Base-by-base conservation (phyloP, 768 basidiomycete genomes). In the Pilatotrama ljubarskyi region DNA sequence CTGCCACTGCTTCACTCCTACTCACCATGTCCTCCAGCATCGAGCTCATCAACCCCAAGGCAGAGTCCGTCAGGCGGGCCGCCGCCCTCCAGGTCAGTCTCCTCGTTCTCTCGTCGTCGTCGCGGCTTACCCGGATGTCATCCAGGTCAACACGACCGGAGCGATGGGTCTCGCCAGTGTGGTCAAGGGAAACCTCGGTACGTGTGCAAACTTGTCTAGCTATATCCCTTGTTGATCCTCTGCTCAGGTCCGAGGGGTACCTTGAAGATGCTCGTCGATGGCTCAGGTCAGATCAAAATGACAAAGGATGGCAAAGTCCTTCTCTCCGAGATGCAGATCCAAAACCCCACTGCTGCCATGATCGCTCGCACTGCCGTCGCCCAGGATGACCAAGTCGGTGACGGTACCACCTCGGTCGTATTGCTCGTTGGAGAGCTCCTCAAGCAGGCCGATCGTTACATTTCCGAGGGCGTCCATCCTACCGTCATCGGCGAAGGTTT, bases 261-360 rank as follows among this genome's bases (percentile, higher is more conserved):
- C 0, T 83, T 98, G 66, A 99, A 99, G 81, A 98, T 99, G 96
- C 87, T 99, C 52, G 97, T 99, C 42, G 97, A 98, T 75, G 97
- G 97, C 57, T 82, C 95, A 14, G 97, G 97, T 10, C 92, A 95
- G 77, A 95, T 99, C 75, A 99, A 98, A 83, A 95, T 99, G 92
- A 98, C 97, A 64, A 99, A 98, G 81, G 97, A 98, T 70, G 97
- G 97, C 64, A 99, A 99, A 78, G 96, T 98, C 41, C 77, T 99
- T 56, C 81, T 99, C 59, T 96, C 95, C 41, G 97, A 99, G 78
- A 99, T 99, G 97, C 97, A 98, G 78, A 99, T 99, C 68, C 91
- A 93, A 77, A 98, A 99, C 74, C 97, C 97, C 29, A 98, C 97
- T 3, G 97, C 97, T 17, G 95, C 97, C 32, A 96, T 99, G 93